Conservation (phyloP, 495 filamentous ascomycete species). For the Cairneyella variabilis region DNA sequence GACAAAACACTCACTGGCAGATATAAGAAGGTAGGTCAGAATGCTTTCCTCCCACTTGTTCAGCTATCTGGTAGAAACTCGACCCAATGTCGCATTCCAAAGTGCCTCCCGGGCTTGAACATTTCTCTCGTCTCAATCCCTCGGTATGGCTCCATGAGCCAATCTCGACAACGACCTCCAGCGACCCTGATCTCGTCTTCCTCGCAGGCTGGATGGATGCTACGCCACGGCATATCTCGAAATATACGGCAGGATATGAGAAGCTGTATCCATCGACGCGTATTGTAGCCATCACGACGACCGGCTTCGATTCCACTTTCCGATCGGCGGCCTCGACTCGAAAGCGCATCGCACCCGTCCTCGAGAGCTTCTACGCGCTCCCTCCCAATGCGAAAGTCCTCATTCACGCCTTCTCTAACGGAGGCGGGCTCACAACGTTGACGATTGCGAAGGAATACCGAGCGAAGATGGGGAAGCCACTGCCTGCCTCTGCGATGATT, state of each 20-base stretch:
- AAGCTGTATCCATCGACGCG: constrained; percentile 33
- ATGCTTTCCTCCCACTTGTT: too few relatives aligned
- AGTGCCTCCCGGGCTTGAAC: constrained; percentile 7
- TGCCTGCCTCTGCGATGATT: constrained; percentile 30
- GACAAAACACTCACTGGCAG: too few relatives aligned
- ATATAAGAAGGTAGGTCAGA: too few relatives aligned
- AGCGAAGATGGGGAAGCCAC: neutral
- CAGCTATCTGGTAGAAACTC: too few relatives aligned
- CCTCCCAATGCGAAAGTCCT: constrained; percentile 28
- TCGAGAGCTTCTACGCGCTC: constrained; percentile 14
- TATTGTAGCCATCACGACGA: constrained; percentile 31
- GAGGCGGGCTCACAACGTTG: constrained; percentile 33
- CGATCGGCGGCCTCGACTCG: constrained; percentile 1
- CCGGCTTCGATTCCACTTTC: constrained; percentile 4
- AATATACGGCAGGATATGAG: constrained; percentile 40
- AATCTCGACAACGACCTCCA: constrained; percentile 17
- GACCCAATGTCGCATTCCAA: constrained; percentile 3
- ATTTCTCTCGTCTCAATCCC: constrained; percentile 18
- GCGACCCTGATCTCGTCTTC: constrained; percentile 34
- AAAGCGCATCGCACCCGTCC: constrained; percentile 14
- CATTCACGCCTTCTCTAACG: constrained; percentile 42
- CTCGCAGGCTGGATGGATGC: constrained; percentile 43
- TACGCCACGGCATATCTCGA: constrained; percentile 34
- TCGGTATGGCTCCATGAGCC: constrained; percentile 16
- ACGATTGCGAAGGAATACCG: constrained; percentile 27